phyloP scores from a whole-genome alignment of 2,329 filamentous ascomycete genomes.

The Fusarium floridanum region DNA sequence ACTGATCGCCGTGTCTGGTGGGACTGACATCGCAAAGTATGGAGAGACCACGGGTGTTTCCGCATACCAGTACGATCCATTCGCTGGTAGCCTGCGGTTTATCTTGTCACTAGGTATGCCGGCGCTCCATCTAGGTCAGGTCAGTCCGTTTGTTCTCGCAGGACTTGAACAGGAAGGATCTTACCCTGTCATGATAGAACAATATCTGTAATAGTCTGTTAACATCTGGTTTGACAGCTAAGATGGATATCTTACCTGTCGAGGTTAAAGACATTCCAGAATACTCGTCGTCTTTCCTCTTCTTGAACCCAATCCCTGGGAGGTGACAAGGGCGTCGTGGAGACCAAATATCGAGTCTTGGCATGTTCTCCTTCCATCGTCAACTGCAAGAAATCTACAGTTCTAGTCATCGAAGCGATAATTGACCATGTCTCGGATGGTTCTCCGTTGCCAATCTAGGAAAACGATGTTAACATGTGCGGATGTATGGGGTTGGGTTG shows the following conservation, averaged over 20 bases:
- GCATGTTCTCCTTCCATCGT: not conserved
- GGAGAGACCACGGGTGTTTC: conserved; percentile 5
- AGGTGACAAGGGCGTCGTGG: not conserved
- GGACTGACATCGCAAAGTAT: not conserved
- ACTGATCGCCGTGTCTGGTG: not conserved
- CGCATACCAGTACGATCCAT: conserved; percentile 6
- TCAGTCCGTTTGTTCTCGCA: not conserved
- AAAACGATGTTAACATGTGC: not conserved
- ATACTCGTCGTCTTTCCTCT: conserved; percentile 1
- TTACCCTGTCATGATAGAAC: conserved; percentile 1
- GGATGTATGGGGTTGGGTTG: too few relatives aligned
- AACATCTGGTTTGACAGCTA: not conserved
- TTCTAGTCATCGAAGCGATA: not conserved
- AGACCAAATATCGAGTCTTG: not conserved
- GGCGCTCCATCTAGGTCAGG: not conserved
- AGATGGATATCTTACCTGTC: not conserved
- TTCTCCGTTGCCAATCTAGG: not conserved
- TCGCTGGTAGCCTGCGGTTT: not conserved
- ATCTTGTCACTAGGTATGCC: not conserved
- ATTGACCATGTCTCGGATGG: not conserved
- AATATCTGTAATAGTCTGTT: not conserved
- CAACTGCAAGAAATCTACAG: not conserved
- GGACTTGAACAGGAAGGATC: not conserved
- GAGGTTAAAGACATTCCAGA: conserved; percentile 4
- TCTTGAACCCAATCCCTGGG: not conserved